Evolutionary conservation across 1,284 basidiomycete genomes (phyloP), one percentile per base, ranked within the genome.

Genomic region (Mrakiaceae sp.): DNA sequence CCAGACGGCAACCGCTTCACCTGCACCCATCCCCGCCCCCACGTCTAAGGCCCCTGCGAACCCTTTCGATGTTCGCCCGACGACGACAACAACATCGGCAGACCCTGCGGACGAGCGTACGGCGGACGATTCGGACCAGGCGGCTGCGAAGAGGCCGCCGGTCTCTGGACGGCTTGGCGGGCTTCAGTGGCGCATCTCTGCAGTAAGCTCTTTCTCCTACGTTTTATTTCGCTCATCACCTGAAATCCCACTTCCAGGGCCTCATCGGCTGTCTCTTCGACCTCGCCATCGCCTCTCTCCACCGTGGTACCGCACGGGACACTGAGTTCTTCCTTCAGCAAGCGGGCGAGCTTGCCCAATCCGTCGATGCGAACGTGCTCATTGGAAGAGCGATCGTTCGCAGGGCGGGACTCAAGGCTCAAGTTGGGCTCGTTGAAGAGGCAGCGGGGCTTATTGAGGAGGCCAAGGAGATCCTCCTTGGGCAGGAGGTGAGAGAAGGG

Each of bases 301-400:
- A 78, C 0, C 82, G 88, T 5, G 92, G 92, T 0, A 89, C 89
- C 1, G 82, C 84, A 6, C 83, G 86, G 42, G 89, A 92, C 70
- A 84, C 87, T 4, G 85, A 90, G 68, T 91, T 87, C 71, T 93
- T 90, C 72, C 79, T 86, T 1, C 79, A 84, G 51, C 86, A 90
- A 70, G 87, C 86, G 0, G 78, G 81, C 10, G 82, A 85, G 27
- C 77, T 94, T 4, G 86, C 88, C 0, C 78, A 81, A 52, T 79
- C 84, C 3, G 72, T 90, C 11, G 84, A 84, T 63, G 82, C 86
- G 0, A 82, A 85, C 3, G 81, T 83, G 0, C 78, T 88, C 70
- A 73, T 81, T 2, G 82, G 84, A 27, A 81, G 86, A 6, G 86
- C 87, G 0, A 74, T 86, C 14, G 79, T 84, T 0, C 79, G 81